Evolutionary conservation across 306 rosid genomes (phyloP).

Genomic region (Fragaria iinumae): DNA sequence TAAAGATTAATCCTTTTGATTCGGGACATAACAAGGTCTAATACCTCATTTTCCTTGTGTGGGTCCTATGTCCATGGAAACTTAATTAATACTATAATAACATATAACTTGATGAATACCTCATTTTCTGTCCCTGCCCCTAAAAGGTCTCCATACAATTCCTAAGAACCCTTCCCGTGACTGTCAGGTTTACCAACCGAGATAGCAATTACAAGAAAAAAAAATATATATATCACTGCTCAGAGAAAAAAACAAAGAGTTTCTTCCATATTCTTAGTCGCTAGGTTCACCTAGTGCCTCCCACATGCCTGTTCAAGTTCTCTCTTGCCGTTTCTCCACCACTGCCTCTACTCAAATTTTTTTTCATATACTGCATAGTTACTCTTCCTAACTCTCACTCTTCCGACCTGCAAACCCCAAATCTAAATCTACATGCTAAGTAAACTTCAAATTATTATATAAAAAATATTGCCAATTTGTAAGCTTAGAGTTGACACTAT

Average conservation of each 20-base stretch:
- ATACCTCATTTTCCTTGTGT: conserved; percentile 17
- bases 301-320: not conserved
- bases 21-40: conserved; percentile 47
- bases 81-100: conserved; percentile 20
- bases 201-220: not conserved
- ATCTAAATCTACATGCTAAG: not conserved
- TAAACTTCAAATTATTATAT: not conserved
- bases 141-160: not conserved
- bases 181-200: not conserved
- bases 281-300: not conserved
- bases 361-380: not conserved
- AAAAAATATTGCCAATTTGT: not conserved
- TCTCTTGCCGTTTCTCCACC: not conserved
- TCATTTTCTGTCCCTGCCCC: not conserved
- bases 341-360: not conserved
- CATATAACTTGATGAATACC: not conserved
- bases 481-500: not conserved
- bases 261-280: not conserved
- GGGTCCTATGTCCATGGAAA: not conserved
- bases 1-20: conserved; percentile 33
- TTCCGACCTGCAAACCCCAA: not conserved
- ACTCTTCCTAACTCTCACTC: not conserved
- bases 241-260: not conserved
- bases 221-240: not conserved
- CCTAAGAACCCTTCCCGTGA: not conserved